Percentiles rank a stretch among this genome's conserved stretches.
These are phyloP conservation scores for Elaeis oleifera DNA, from an alignment of 202 grass and related monocot species.

Conservation along the genomic window DNA sequence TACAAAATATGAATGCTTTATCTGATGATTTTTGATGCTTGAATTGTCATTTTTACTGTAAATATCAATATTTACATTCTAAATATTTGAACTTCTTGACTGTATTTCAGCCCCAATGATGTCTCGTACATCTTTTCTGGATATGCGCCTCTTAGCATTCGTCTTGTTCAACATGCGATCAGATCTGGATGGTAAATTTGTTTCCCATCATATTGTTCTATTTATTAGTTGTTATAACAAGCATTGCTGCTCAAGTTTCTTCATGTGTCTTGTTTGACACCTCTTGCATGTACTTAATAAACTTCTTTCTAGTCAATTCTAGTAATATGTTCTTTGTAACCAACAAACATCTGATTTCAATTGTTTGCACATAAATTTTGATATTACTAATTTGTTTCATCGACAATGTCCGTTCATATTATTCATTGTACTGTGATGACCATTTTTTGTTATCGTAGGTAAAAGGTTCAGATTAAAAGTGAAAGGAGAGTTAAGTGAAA, in stretches of 20 bases:
- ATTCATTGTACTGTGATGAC: no score
- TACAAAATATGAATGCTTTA: no score
- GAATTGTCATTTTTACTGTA: not conserved
- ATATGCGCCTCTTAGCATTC: conserved; percentile 98
- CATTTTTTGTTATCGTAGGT: no score
- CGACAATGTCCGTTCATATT: no score
- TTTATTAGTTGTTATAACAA: not conserved
- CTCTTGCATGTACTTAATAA: no score
- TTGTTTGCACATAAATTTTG: no score
- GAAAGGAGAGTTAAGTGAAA: no score
- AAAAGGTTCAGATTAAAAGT: no score
- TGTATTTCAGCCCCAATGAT: conserved; percentile 66
- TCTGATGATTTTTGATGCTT: not conserved
- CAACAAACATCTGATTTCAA: no score
- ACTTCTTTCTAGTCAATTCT: no score
- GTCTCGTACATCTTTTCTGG: conserved; percentile 99
- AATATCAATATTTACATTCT: conserved; percentile 11
- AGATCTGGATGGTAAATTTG: conserved; percentile 83
- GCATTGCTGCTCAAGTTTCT: not conserved
- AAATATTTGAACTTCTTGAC: conserved; percentile 26
- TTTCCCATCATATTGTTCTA: not conserved
- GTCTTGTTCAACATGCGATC: conserved; percentile 91
- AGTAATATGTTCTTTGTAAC: no score
- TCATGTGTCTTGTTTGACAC: not conserved
- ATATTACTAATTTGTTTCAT: no score